Percentiles rank a stretch among this genome's conserved stretches.
These are phyloP conservation scores for Stagonosporopsis cucurbitacearum DNA, from an alignment of 2,329 filamentous ascomycete genomes.

Conservation along the genomic window DNA sequence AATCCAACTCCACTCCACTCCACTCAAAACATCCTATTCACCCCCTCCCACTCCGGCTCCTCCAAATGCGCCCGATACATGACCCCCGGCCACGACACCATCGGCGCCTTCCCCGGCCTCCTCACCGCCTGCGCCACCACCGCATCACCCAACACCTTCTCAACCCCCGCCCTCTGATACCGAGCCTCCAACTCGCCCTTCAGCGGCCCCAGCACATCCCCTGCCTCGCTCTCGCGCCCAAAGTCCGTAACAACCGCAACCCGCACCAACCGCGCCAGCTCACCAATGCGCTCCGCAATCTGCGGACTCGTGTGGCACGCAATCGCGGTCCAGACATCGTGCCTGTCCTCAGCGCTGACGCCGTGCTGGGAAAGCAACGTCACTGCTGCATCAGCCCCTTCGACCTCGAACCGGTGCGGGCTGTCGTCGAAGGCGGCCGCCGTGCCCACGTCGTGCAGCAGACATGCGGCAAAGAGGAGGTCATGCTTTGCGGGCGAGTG, in stretches of 20 bases:
- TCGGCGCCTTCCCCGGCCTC: slow-evolving; percentile 50
- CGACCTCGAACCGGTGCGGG: slow-evolving; percentile 54
- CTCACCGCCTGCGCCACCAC: slow-evolving; percentile 51
- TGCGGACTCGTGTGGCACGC: slow-evolving; percentile 54
- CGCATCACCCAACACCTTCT: slow-evolving; percentile 54
- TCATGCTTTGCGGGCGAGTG: slow-evolving; percentile 53
- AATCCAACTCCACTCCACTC: neutral
- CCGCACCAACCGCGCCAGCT: slow-evolving; percentile 48
- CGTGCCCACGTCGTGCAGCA: slow-evolving; percentile 78
- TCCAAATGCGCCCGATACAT: slow-evolving; percentile 34
- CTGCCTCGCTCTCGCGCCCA: slow-evolving; percentile 29
- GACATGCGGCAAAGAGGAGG: slow-evolving; percentile 59
- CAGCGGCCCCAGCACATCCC: slow-evolving; percentile 26
- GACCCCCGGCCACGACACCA: slow-evolving; percentile 46
- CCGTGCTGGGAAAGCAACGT: slow-evolving; percentile 35
- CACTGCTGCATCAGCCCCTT: slow-evolving; percentile 53
- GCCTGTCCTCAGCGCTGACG: slow-evolving; percentile 35
- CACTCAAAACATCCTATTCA: slow-evolving; percentile 40
- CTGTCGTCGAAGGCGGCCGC: slow-evolving; percentile 57
- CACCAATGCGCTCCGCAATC: slow-evolving; percentile 53
- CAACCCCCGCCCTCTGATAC: slow-evolving; percentile 48
- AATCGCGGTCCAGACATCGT: slow-evolving; percentile 56
- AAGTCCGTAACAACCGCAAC: slow-evolving; percentile 52
- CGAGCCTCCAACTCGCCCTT: slow-evolving; percentile 32
- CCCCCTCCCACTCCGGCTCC: slow-evolving; percentile 39